Evolutionary conservation across 768 basidiomycete species (phyloP), one percentile per base, ranked within the genome.

Genomic region (Phaeolepiota aurea): DNA sequence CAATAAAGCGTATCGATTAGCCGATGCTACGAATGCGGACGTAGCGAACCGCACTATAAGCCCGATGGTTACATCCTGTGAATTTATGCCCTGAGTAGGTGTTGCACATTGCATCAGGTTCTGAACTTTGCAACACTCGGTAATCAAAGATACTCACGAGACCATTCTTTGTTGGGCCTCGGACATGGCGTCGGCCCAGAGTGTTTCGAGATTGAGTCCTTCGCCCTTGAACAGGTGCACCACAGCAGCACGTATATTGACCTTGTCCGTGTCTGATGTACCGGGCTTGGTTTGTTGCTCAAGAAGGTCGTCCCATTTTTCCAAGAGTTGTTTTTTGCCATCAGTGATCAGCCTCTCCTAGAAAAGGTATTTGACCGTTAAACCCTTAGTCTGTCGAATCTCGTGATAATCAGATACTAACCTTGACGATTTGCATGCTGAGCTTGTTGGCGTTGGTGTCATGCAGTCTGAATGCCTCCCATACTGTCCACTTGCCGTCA

Each of bases 401-500:
- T 9, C 11, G 21, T 9, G 11, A 22, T 10, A 22, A 38, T 18
- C 11, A 38, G 10, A 10, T 13, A 22, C 10, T 5, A 5, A 39
- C 37, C 23, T 39, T 37, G 42, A 41, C 37, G 18, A 44, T 20
- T 20, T 40, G 9, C 15, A 40, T n/a, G 25, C 13, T 40, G 13
- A 16, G 23, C 14, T 28, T 31, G n/a, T 16, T 31, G 4, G 21
- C 12, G 11, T 36, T 20, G n/a, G 19, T 12, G 5, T 30, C 40
- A 5, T 35, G 16, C 11, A 31, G 10, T 42, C 42, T 46, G 42
- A 22, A 48, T 18, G 23, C 48, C 48, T 5, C 47, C 47, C 37
- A 42, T 32, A 37, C 39, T 40, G 40, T 39, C 45, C 46, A 9
- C 34, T 41, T n/a, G 39, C 45, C 15, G 40, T 44, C 21, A 43